phyloP scores from a whole-genome alignment of 129 eudicot species.

The Deinandra increscens region DNA sequence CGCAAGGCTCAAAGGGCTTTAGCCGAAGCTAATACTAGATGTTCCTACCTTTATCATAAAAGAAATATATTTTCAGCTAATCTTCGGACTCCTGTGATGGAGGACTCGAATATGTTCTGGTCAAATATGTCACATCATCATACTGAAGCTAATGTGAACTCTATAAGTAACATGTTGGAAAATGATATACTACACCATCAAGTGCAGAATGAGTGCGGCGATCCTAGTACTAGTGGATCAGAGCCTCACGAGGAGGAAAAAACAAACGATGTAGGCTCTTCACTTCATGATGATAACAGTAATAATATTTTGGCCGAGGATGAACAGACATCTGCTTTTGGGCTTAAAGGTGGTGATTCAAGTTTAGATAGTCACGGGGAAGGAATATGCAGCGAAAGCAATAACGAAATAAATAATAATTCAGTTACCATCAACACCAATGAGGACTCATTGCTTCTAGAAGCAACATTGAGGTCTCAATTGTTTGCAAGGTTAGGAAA shows the following conservation, averaged over 20 bases:
- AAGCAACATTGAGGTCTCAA: slow-evolving; percentile 79
- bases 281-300: slow-evolving; percentile 31
- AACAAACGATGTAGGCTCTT: slow-evolving; percentile 36
- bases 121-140: slow-evolving; percentile 37
- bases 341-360: slow-evolving; percentile 28
- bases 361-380: slow-evolving; percentile 34
- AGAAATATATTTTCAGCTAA: slow-evolving; percentile 60
- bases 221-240: slow-evolving; percentile 54
- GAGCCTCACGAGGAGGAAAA: slow-evolving; percentile 42
- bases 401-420: slow-evolving; percentile 27
- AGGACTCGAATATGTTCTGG: slow-evolving; percentile 46
- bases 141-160: slow-evolving; percentile 33
- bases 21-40: slow-evolving; percentile 69
- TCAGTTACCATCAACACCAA: slow-evolving; percentile 34
- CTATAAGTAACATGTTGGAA: slow-evolving; percentile 33
- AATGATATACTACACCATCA: slow-evolving; percentile 33
- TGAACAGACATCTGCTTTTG: slow-evolving; percentile 40
- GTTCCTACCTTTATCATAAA: slow-evolving; percentile 51
- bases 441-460: slow-evolving; percentile 67
- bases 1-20: slow-evolving; percentile 70
- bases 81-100: slow-evolving; percentile 48
- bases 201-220: slow-evolving; percentile 39
- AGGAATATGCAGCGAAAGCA: slow-evolving; percentile 32
- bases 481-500: slow-evolving; percentile 55
- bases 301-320: slow-evolving; percentile 38